A percentile compares a stretch with the other conserved stretches of the same genome.
These are phyloP conservation scores for Vaccinium macrocarpon DNA, from an alignment of 148 eudicot species.

Conservation along the genomic window DNA sequence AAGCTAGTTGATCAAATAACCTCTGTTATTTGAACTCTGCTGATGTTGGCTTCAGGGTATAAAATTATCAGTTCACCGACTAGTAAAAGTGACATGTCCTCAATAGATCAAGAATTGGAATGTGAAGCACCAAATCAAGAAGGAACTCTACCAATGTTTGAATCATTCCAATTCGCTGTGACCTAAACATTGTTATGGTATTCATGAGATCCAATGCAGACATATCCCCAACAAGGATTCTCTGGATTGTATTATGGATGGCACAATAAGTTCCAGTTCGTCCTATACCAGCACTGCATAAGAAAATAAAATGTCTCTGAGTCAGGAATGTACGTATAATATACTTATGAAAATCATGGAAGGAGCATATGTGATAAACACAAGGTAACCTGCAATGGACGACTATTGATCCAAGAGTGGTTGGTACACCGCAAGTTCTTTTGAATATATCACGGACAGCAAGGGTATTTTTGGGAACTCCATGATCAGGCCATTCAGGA, in stretches of 20 bases:
- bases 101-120: background rate
- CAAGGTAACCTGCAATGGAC: conserved; percentile 90
- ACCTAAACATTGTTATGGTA: conserved; percentile 66
- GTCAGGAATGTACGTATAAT: conserved; percentile 12
- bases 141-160: conserved; percentile 61
- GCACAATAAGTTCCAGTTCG: conserved; percentile 94
- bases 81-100: background rate
- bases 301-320: conserved; percentile 17
- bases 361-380: background rate
- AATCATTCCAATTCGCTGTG: conserved; percentile 93
- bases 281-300: conserved; percentile 94
- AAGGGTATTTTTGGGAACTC: conserved; percentile 70
- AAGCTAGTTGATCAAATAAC: background rate
- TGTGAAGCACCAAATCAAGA: conserved; percentile 13
- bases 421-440: conserved; percentile 52
- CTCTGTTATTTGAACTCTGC: background rate
- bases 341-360: background rate
- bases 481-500: conserved; percentile 98
- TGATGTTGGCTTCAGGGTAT: background rate
- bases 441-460: conserved; percentile 86
- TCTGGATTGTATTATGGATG: conserved; percentile 76
- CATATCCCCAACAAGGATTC: conserved; percentile 80
- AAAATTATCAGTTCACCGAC: background rate
- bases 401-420: conserved; percentile 72
- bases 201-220: conserved; percentile 71